Conservation (phyloP, 169 alveolate genomes). For the Eimeria tenella region DNA sequence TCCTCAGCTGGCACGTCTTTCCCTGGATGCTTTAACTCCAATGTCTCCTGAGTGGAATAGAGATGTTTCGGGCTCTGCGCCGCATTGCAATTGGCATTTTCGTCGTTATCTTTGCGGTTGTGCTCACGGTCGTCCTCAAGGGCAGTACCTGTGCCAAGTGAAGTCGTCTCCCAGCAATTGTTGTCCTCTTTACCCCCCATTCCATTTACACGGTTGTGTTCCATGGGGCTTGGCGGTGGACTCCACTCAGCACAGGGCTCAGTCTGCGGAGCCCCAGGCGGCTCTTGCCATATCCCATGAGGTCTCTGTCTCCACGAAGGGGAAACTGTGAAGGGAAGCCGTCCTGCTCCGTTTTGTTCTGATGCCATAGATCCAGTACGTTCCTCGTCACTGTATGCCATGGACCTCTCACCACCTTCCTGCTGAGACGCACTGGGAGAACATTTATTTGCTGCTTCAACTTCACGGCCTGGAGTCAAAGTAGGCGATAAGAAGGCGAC, state of each 20-base stretch:
- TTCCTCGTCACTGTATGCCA: neutral
- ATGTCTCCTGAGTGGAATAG: neutral
- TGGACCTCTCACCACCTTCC: constrained; percentile 6
- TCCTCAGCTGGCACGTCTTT: constrained; percentile 46
- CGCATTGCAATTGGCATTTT: constrained; percentile 47
- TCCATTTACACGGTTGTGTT: constrained; percentile 18
- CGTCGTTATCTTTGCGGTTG: constrained; percentile 13
- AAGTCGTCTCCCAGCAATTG: constrained; percentile 51
- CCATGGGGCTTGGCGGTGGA: constrained; percentile 52
- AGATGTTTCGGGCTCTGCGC: neutral
- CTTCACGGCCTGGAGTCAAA: constrained; percentile 55
- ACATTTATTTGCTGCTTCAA: constrained; percentile 3
- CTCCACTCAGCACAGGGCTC: constrained; percentile 70
- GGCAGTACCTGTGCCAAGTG: constrained; percentile 21
- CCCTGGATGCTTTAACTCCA: neutral
- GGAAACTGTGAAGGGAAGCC: constrained; percentile 71
- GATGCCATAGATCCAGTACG: constrained; percentile 1
- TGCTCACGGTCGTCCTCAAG: constrained; percentile 13
- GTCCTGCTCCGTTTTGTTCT: constrained; percentile 16
- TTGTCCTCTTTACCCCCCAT: neutral
- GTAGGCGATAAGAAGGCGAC: constrained; percentile 67
- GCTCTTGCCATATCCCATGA: constrained; percentile 59
- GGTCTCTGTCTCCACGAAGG: constrained; percentile 67
- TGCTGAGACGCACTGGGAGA: constrained; percentile 41
- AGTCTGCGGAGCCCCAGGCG: constrained; percentile 46